These are phyloP conservation scores for Lipomyces yamanashiensis DNA, from an alignment of 805 yeast genomes.

Conservation along the genomic window DNA sequence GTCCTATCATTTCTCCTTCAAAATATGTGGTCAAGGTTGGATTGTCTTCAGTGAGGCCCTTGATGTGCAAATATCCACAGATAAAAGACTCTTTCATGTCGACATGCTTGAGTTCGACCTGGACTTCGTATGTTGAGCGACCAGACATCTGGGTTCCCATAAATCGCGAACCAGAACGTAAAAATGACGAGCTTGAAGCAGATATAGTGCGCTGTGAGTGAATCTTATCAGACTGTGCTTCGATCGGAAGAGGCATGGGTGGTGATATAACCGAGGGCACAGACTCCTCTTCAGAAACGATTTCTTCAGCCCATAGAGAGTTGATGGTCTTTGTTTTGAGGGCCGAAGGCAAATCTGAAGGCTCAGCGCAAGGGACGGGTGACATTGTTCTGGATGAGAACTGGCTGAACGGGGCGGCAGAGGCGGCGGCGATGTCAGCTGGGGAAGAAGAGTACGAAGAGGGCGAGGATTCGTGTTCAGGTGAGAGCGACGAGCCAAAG, in stretches of 20 bases:
- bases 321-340: background rate
- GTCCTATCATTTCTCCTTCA: conserved; percentile 71
- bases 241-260: conserved; percentile 28
- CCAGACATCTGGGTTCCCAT: conserved; percentile 75
- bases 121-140: conserved; percentile 64
- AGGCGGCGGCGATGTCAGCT: background rate
- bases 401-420: background rate
- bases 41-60: conserved; percentile 62
- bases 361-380: conserved; percentile 13
- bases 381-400: conserved; percentile 10
- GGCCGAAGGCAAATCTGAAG: background rate
- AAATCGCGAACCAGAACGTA: conserved; percentile 66
- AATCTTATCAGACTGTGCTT: conserved; percentile 15
- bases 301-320: conserved; percentile 7
- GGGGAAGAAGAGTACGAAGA: background rate
- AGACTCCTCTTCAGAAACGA: background rate
- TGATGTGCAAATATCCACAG: conserved; percentile 67
- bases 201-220: conserved; percentile 23
- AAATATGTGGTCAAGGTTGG: conserved; percentile 73
- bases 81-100: conserved; percentile 58
- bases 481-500: background rate
- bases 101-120: conserved; percentile 71
- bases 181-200: conserved; percentile 47
- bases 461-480: background rate
- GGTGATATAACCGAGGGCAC: conserved; percentile 21